Conservation (phyloP, 345 rosid species). For the Raphanus raphanistrum region DNA sequence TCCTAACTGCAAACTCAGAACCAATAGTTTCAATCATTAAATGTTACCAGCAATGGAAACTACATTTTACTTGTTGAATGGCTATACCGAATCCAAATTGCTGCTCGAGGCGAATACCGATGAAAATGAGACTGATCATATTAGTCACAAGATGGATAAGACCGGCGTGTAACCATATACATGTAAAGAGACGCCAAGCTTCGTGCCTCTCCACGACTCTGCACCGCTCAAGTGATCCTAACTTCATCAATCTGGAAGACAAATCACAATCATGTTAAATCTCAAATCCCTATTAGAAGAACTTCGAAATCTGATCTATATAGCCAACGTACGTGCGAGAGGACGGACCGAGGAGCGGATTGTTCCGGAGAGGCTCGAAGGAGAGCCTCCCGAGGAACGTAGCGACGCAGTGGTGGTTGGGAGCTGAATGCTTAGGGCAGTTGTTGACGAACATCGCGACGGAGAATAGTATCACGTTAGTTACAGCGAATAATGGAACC, state of each 20-base stretch:
- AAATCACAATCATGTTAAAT: neutral
- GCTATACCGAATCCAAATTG: constrained; percentile 85
- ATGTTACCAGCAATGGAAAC: neutral
- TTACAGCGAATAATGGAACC: constrained; percentile 71
- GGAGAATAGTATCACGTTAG: constrained; percentile 59
- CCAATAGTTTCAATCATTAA: neutral
- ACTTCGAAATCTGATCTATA: neutral
- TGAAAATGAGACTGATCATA: constrained; percentile 79
- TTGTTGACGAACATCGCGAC: constrained; percentile 76
- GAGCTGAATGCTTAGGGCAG: constrained; percentile 54
- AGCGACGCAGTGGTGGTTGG: constrained; percentile 58
- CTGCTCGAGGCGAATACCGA: constrained; percentile 92
- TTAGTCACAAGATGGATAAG: constrained; percentile 72
- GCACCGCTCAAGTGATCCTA: constrained; percentile 72
- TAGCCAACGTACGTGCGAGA: constrained; percentile 49
- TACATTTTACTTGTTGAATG: neutral
- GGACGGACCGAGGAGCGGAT: constrained; percentile 91
- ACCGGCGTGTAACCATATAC: constrained; percentile 95
- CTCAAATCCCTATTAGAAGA: neutral
- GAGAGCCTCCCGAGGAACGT: constrained; percentile 78
- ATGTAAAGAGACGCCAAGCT: constrained; percentile 86
- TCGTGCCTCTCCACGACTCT: constrained; percentile 65
- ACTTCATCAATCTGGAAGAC: constrained; percentile 59
- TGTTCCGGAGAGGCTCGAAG: constrained; percentile 71
- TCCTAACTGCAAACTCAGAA: constrained; percentile 55